Evolutionary conservation across 306 rosid genomes (phyloP), one percentile per base, ranked within the genome.

Genomic region (Comarum palustre): DNA sequence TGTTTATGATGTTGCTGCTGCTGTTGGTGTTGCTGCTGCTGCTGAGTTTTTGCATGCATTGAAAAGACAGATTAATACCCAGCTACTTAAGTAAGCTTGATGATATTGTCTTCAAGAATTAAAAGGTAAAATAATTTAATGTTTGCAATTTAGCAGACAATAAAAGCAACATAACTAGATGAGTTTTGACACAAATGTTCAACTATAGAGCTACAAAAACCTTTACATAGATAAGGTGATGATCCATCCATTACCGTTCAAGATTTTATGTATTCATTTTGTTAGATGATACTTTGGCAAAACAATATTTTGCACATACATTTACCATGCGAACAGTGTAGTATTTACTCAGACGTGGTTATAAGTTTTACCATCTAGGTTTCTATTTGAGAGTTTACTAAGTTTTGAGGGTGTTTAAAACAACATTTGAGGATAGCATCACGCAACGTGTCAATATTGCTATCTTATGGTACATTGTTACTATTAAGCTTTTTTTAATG

Each of bases 1-100:
- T 62, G 67, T 75, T 88, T 87, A 84, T 93, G 90, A 84, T 93
- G 98, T 11, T 92, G 96, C 7, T 90, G 89, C 66, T 84, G 86
- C 46, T 84, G 83, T 19, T 24, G 78, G 6, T 78, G 85, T 8
- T 81, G 73, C 1, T 52, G 59, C 0, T 52, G 61, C 4, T 55
- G 61, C 0, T 55, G 62, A 68, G 69, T 69, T 48, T 17, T 31
- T 69, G 63, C 29, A 46, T 47, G 43, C 34, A 65, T 73, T 74
- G 70, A 78, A 55, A 54, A 66, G 22, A 58, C 47, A 65, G 47
- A 34, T 60, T 60, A 60, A 73, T 69, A 34, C 27, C 67, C 45
- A 17, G 25, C 24, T 50, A 66, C 46, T 68, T 8, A 72, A 51
- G 77, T 13, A 69, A 58, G 77, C 47, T 60, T 75, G 77, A 89